These are phyloP conservation scores for Phaeosphaeriaceae sp. DNA, from an alignment of 2,329 filamentous ascomycete genomes.

Conservation along the genomic window DNA sequence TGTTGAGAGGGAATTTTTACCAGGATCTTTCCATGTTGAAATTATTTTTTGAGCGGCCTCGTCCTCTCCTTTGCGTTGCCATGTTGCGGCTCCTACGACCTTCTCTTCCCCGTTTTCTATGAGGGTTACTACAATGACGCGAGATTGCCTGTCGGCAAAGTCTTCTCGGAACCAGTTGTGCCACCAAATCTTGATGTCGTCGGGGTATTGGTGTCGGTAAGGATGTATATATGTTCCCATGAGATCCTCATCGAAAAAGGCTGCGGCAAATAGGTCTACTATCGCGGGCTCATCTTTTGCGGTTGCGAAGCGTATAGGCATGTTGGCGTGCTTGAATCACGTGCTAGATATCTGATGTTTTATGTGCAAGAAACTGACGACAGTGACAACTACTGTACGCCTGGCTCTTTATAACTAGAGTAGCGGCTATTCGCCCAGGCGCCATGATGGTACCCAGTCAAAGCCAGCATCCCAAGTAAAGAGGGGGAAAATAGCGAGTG, in stretches of 20 bases:
- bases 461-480: no score
- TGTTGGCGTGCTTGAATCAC: neutral
- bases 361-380: neutral
- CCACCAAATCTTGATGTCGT: constrained; percentile 34
- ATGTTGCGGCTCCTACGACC: constrained; percentile 27
- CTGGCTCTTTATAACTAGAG: no score
- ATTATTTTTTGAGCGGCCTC: constrained; percentile 16
- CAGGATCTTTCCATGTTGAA: constrained; percentile 15
- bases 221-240: constrained; percentile 38
- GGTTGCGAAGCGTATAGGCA: constrained; percentile 27
- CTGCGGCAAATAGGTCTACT: constrained; percentile 20
- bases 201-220: constrained; percentile 28
- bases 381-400: no score
- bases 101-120: constrained; percentile 12
- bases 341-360: neutral
- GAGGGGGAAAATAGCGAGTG: no score
- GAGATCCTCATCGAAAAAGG: constrained; percentile 42
- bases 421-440: no score
- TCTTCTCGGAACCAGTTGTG: constrained; percentile 18
- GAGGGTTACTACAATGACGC: constrained; percentile 17
- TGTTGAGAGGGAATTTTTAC: no score
- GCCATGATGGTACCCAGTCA: no score
- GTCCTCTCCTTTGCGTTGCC: constrained; percentile 31
- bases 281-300: constrained; percentile 26
- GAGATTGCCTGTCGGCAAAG: constrained; percentile 19